Percentiles rank a stretch among this genome's conserved stretches.
phyloP scores from a whole-genome alignment of 495 filamentous ascomycete genomes.

The Lophium mytilinum region DNA sequence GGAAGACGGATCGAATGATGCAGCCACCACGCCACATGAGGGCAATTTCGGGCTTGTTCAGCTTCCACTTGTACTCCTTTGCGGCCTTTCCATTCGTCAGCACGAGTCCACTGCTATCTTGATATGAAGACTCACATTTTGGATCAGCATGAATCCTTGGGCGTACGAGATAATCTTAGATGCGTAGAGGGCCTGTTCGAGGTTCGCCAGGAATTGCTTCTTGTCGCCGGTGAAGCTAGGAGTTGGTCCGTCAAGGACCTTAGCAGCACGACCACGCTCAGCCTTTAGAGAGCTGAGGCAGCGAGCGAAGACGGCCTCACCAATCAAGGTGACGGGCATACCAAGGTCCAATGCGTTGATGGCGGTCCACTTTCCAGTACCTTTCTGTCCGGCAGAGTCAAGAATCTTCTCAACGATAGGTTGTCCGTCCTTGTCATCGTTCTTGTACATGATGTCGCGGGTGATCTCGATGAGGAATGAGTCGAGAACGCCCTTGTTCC shows the following conservation, averaged over 20 bases:
- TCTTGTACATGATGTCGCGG: slow-evolving; percentile 92
- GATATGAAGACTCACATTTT: slow-evolving; percentile 58
- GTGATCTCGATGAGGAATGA: slow-evolving; percentile 99
- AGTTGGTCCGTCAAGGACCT: slow-evolving; percentile 66
- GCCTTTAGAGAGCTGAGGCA: slow-evolving; percentile 91
- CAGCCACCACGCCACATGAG: slow-evolving; percentile 99
- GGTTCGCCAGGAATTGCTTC: slow-evolving; percentile 86
- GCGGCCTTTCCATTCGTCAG: slow-evolving; percentile 54
- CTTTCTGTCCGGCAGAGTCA: slow-evolving; percentile 97
- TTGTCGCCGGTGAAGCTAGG: slow-evolving; percentile 81
- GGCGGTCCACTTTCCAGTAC: slow-evolving; percentile 99
- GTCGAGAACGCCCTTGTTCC: slow-evolving; percentile 98
- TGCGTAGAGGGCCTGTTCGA: slow-evolving; percentile 97
- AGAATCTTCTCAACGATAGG: slow-evolving; percentile 97
- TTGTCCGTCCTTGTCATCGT: slow-evolving; percentile 76
- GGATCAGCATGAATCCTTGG: slow-evolving; percentile 99
- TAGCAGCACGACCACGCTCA: slow-evolving; percentile 79
- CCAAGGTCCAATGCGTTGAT: slow-evolving; percentile 97
- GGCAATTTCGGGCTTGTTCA: slow-evolving; percentile 99
- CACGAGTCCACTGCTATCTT: neutral
- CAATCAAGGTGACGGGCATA: slow-evolving; percentile 97
- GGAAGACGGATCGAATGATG: slow-evolving; percentile 99
- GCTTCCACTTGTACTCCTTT: slow-evolving; percentile 93
- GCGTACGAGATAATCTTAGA: slow-evolving; percentile 99
- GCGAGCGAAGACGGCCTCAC: slow-evolving; percentile 90